Evolutionary conservation across 1,139 yeast genomes (phyloP), one percentile per base, ranked within the genome.

Genomic region (Geotrichum reessii): DNA sequence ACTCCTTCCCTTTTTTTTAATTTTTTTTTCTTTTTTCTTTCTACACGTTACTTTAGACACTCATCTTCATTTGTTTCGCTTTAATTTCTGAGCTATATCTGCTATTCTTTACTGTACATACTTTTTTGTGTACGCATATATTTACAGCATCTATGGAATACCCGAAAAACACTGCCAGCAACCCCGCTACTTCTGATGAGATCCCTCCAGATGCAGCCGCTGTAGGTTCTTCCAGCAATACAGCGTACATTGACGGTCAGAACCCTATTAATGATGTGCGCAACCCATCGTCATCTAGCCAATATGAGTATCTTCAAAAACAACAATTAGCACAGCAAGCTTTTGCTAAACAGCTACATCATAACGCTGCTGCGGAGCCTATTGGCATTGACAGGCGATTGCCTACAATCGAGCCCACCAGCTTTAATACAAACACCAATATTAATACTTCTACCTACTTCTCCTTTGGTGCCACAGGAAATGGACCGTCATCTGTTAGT

Each of bases 401-500:
- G 42, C 28, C 47, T 12, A n/a, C 56, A n/a, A 22, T 53, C 24
- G 46, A 28, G n/a, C 51, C 44, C 50, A 46, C 4, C 50, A 44
- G 33, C 49, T 40, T 40, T 37, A 28, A 22, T 47, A 33, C 24
- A 52, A 48, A 49, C 57, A 33, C 8, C 47, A 31, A 19, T 52
- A 42, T 24, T 17, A 47, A 5, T 37, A 22, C 55, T 28, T 58
- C 61, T 8, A 55, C 58, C 22, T 58, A 55, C 52, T 58, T 58
- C 50, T 58, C 61, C 48, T 64, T 64, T 27, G 69, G 65, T 19
- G 70, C 71, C 9, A 63, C 67, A 58, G 64, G 70, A 8, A 67
- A 69, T 59, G 69, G 67, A 56, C 73, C 73, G 8, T 64, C 70
- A 17, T 66, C 71, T 3, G 69, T 69, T 2, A 65, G 69, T n/a